Evolutionary conservation across 805 yeast species (phyloP), one percentile per base, ranked within the genome.

Genomic region (Lipomyces oligophaga): DNA sequence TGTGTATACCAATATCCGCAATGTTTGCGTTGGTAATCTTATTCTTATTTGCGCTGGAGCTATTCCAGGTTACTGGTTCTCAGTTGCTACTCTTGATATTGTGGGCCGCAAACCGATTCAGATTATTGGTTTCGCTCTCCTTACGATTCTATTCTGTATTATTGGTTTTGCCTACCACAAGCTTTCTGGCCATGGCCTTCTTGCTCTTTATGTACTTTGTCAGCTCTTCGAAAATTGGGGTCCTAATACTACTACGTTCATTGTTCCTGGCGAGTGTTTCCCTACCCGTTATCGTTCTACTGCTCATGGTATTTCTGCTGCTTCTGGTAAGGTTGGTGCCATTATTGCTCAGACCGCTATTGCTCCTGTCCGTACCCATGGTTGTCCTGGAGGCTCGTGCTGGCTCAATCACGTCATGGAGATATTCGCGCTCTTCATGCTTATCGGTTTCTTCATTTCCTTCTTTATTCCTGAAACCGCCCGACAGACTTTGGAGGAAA

Each of bases 251-350:
- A 88, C 96, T 39, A 87, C 96, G 44, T 87, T 87, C 66, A 79
- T 87, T 62, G 76, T 85, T 64, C 95, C 96, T 40, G 96, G 95
- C 70, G 96, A 87, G 73, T 72, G 79, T 65, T 88, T 74, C 83
- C 96, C 96, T 67, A 87, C 96, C 47, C 81, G 95, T 76, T 87
- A 86, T 72, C 83, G 96, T 81, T 86, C 95, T 20, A 80, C 95
- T 58, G 95, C 96, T 39, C 96, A 87, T 62, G 96, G 96, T 76
- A 76, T 87, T 54, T 86, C 95, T 55, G 96, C 96, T 60, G 96
- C 94, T 41, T 68, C 79, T 27, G 96, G 96, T 75, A 87, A 87
- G 68, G 74, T 86, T 60, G 96, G 96, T 73, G 95, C 96, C 49
- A 85, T 87, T 59, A 79, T 87, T 73, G 95, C 96, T 7, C 60